A percentile compares a stretch with the other conserved stretches of the same genome.
These are phyloP conservation scores for Arthrobotrys sinensis DNA, from an alignment of 2,329 filamentous ascomycete genomes.

Conservation along the genomic window DNA sequence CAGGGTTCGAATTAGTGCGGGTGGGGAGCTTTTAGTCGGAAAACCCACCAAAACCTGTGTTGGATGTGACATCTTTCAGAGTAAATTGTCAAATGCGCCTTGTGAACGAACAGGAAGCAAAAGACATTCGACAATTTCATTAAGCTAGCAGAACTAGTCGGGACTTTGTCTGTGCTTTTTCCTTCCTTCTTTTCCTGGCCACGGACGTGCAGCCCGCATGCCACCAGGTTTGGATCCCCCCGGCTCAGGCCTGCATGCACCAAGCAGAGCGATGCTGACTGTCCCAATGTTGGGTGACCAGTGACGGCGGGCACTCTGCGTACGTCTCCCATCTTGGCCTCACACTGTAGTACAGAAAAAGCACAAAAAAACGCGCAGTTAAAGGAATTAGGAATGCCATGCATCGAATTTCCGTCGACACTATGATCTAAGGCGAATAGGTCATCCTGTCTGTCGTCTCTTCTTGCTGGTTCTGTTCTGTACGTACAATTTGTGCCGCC, in stretches of 20 bases:
- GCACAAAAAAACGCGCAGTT: constrained; percentile 1
- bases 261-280: neutral
- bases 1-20: neutral
- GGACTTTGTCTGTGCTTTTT: neutral
- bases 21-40: neutral
- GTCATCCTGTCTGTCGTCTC: constrained; percentile 7
- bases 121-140: neutral
- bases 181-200: neutral
- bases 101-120: constrained; percentile 2
- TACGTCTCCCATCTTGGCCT: too few relatives aligned
- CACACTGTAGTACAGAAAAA: neutral
- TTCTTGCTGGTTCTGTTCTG: too few relatives aligned
- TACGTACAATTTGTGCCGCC: neutral
- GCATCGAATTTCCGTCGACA: neutral
- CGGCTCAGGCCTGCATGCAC: constrained; percentile 20
- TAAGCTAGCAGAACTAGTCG: constrained; percentile 8
- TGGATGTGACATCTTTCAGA: neutral
- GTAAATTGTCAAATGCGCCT: constrained; percentile 19
- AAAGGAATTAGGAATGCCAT: constrained; percentile 13
- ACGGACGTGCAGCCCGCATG: neutral
- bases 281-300: neutral
- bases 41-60: constrained; percentile 3
- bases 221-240: neutral
- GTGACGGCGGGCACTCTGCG: neutral
- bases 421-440: too few relatives aligned